A percentile compares a stretch with the other conserved stretches of the same genome.
Conservation (phyloP, 1,139 yeast genomes). For the Nematodospora anomalae region DNA sequence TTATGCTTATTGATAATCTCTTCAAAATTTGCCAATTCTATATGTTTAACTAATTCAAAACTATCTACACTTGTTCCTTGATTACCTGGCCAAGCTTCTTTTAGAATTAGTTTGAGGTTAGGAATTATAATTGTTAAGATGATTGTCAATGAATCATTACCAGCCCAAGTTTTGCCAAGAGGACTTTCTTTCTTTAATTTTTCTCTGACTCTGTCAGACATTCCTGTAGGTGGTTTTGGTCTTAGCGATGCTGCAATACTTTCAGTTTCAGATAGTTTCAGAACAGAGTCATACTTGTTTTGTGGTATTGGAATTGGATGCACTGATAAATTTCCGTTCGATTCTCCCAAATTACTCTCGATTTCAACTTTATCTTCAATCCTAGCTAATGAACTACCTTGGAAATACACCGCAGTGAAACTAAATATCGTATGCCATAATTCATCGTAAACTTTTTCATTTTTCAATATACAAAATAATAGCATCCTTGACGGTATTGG, state of each 20-base stretch:
- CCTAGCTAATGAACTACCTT: slow-evolving; percentile 21
- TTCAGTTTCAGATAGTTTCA: slow-evolving; percentile 14
- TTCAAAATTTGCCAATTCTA: slow-evolving; percentile 36
- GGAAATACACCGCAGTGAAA: slow-evolving; percentile 29
- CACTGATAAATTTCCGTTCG: slow-evolving; percentile 8
- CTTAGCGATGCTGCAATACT: slow-evolving; percentile 31
- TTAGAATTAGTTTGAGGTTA: slow-evolving; percentile 32
- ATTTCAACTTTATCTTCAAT: slow-evolving; percentile 16
- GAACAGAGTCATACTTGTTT: slow-evolving; percentile 10
- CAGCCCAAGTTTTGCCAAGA: slow-evolving; percentile 59
- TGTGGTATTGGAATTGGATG: slow-evolving; percentile 12
- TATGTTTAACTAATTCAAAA: slow-evolving; percentile 37
- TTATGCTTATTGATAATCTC: slow-evolving; percentile 21
- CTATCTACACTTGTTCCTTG: slow-evolving; percentile 27
- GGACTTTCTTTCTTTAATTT: slow-evolving; percentile 55
- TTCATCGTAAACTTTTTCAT: slow-evolving; percentile 39
- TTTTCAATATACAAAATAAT: slow-evolving; percentile 51
- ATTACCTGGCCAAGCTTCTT: slow-evolving; percentile 35
- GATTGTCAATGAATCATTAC: slow-evolving; percentile 49
- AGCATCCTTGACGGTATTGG: slow-evolving; percentile 56
- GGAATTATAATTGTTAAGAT: slow-evolving; percentile 48
- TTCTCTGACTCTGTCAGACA: slow-evolving; percentile 60
- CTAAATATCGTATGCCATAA: slow-evolving; percentile 34
- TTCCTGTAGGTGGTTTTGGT: slow-evolving; percentile 57
- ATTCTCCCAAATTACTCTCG: slow-evolving; percentile 12